Conservation (phyloP, 2,329 filamentous ascomycete genomes). For the Rhynchosporium agropyri region DNA sequence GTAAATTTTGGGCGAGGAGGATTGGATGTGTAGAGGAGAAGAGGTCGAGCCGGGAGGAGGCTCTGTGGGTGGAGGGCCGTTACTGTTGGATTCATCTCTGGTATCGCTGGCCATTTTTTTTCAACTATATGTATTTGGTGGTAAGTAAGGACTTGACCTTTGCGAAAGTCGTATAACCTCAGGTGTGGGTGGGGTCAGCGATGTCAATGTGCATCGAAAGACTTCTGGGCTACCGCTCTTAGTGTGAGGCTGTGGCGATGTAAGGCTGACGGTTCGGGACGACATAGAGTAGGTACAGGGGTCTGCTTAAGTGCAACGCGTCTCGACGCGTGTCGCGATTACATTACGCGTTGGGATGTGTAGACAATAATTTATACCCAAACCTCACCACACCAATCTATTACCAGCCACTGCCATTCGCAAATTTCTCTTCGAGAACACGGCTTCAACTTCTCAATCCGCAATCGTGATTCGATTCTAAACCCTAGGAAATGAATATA, state of each 20-base stretch:
- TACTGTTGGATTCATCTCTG: conserved; percentile 38
- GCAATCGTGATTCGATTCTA: not conserved
- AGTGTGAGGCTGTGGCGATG: not conserved
- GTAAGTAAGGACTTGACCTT: too few relatives aligned
- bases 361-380: not conserved
- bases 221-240: conserved; percentile 18
- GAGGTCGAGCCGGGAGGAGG: conserved; percentile 44
- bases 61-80: conserved; percentile 13
- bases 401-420: conserved; percentile 10
- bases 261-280: conserved; percentile 18
- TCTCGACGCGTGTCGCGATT: conserved; percentile 20
- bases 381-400: conserved; percentile 14
- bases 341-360: conserved; percentile 3
- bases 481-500: not conserved
- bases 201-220: conserved; percentile 21
- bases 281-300: not conserved
- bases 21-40: conserved; percentile 43
- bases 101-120: conserved; percentile 43
- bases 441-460: not conserved
- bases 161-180: too few relatives aligned
- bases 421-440: not conserved
- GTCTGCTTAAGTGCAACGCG: conserved; percentile 22
- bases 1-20: conserved; percentile 44
- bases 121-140: too few relatives aligned
- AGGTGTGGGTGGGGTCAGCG: not conserved